phyloP scores from a whole-genome alignment of 2,329 filamentous ascomycete species.

The Eurotiales sp. region DNA sequence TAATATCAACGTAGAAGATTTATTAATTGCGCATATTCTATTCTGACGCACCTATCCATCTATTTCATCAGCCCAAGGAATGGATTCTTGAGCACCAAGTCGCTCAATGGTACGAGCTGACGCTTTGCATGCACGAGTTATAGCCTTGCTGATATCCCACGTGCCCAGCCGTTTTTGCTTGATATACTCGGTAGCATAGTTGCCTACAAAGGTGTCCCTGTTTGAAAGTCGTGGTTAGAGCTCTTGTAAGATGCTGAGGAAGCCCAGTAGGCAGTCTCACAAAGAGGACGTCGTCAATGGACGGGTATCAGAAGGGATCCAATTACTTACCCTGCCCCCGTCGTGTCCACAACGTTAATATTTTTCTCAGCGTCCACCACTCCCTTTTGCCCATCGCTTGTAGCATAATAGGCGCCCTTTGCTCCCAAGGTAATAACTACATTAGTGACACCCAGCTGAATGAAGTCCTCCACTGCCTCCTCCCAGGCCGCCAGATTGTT shows the following conservation, averaged over 20 bases:
- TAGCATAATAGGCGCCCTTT: neutral
- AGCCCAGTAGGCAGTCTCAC: neutral
- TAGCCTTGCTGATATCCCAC: slow-evolving; percentile 16
- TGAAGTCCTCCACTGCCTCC: neutral
- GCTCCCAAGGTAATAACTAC: neutral
- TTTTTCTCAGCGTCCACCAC: slow-evolving; percentile 1
- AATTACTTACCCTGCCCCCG: slow-evolving; percentile 16
- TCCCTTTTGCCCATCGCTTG: neutral
- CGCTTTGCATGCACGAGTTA: slow-evolving; percentile 15
- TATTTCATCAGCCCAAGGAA: slow-evolving; percentile 20
- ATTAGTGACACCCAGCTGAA: neutral
- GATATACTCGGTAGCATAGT: slow-evolving; percentile 18
- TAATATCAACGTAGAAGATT: too few species aligned
- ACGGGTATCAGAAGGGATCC: neutral
- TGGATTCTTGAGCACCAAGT: slow-evolving; percentile 15
- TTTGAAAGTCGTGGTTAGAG: neutral
- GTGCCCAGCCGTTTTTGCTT: slow-evolving; percentile 13
- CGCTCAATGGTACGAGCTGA: slow-evolving; percentile 8
- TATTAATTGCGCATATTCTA: too few species aligned
- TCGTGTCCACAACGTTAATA: slow-evolving; percentile 15
- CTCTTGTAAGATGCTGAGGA: neutral
- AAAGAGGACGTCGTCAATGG: neutral
- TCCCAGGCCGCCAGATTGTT: neutral
- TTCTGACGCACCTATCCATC: neutral
- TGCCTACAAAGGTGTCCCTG: slow-evolving; percentile 18